Evolutionary conservation across 257 asterid species (phyloP).

Genomic region (Fraxinus excelsior): DNA sequence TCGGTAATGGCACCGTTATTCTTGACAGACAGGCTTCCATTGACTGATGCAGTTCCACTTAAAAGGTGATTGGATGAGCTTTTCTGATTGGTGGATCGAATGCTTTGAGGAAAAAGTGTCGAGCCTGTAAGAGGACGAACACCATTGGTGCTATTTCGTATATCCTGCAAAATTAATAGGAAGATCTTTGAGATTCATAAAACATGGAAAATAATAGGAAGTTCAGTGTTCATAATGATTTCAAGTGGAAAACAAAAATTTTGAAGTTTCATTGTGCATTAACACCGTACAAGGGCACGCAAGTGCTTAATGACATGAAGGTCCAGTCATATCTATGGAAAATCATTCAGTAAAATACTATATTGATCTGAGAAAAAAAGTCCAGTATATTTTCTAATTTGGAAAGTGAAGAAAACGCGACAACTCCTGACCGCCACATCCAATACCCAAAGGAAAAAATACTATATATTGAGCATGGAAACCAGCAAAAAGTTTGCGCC

Average conservation of each 20-base stretch:
- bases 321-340: neutral
- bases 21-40: constrained; percentile 38
- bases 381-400: neutral
- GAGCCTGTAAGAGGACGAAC: constrained; percentile 75
- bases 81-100: constrained; percentile 70
- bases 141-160: constrained; percentile 64
- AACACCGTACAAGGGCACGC: neutral
- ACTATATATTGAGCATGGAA: too few species aligned
- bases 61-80: constrained; percentile 32
- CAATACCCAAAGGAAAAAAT: neutral
- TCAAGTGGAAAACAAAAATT: neutral
- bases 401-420: neutral
- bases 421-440: neutral
- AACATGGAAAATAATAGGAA: neutral
- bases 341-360: neutral
- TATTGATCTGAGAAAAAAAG: neutral
- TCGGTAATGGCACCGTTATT: constrained; percentile 47
- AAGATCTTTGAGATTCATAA: constrained; percentile 30
- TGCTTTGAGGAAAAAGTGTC: constrained; percentile 92
- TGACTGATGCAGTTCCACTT: constrained; percentile 39
- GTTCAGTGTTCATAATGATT: neutral
- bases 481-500: neutral
- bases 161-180: constrained; percentile 61
- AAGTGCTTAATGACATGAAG: neutral
- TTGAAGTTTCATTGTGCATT: neutral